phyloP scores from a whole-genome alignment of 2,329 filamentous ascomycete genomes.

The Arthroderma sp. region DNA sequence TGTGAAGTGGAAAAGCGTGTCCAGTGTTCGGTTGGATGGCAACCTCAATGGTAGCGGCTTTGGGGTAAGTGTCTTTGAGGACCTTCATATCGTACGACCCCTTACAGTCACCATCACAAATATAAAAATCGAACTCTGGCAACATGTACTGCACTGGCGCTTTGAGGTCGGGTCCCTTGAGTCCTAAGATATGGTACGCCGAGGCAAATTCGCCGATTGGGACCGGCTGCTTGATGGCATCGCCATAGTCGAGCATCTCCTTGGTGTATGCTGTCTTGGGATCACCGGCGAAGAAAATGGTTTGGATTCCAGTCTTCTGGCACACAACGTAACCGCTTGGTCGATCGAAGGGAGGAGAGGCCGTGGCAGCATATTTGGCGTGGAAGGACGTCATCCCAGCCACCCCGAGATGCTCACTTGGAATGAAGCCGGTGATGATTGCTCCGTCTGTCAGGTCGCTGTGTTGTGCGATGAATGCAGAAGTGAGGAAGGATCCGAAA shows the following conservation, averaged over 20 bases:
- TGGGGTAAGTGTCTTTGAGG: slow-evolving; percentile 16
- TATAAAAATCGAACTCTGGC: slow-evolving; percentile 21
- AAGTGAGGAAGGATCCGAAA: slow-evolving; percentile 23
- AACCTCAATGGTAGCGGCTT: slow-evolving; percentile 15
- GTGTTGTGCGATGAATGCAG: slow-evolving; percentile 20
- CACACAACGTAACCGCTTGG: slow-evolving; percentile 5
- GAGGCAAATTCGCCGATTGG: slow-evolving; percentile 10
- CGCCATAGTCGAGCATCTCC: slow-evolving; percentile 11
- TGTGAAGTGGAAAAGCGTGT: slow-evolving; percentile 23
- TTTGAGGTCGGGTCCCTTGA: slow-evolving; percentile 16
- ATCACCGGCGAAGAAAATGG: slow-evolving; percentile 10
- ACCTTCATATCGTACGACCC: slow-evolving; percentile 7
- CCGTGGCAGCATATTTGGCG: slow-evolving; percentile 7
- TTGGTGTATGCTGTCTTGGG: slow-evolving; percentile 9
- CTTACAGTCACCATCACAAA: slow-evolving; percentile 27
- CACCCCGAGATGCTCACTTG: slow-evolving; percentile 13
- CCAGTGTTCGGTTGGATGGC: slow-evolving; percentile 25
- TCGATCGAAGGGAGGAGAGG: slow-evolving; percentile 3
- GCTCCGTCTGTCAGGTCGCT: slow-evolving; percentile 25
- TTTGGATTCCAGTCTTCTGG: slow-evolving; percentile 10
- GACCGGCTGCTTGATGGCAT: slow-evolving; percentile 11
- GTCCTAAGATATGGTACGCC: slow-evolving; percentile 12
- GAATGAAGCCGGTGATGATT: slow-evolving; percentile 27
- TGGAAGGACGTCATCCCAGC: slow-evolving; percentile 6
- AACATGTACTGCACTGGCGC: slow-evolving; percentile 23